Conservation (phyloP, 148 eudicot genomes). For the Polygonum maritimum region DNA sequence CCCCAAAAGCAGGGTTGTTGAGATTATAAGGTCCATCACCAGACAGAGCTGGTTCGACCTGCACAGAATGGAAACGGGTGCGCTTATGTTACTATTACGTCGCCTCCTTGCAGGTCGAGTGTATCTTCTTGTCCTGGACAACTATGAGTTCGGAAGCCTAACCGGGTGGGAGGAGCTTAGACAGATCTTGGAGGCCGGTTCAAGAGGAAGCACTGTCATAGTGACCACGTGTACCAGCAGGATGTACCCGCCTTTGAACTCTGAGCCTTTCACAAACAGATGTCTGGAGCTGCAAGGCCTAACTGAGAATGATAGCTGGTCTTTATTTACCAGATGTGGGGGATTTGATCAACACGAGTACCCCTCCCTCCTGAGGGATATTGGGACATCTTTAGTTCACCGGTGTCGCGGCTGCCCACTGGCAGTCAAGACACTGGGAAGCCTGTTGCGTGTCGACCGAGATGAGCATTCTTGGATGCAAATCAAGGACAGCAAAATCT, state of each 20-base stretch:
- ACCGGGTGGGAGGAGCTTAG: not conserved
- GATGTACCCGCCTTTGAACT: too few species aligned
- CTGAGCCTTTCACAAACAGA: too few species aligned
- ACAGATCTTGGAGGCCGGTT: not conserved
- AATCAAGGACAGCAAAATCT: not conserved
- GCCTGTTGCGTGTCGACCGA: constrained; percentile 9
- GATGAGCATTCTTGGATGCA: constrained; percentile 5
- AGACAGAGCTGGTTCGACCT: too few species aligned
- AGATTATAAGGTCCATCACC: too few species aligned
- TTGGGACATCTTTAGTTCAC: constrained; percentile 11
- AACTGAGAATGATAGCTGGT: not conserved
- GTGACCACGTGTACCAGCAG: too few species aligned
- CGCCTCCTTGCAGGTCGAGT: not conserved
- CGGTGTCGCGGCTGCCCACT: constrained; percentile 16
- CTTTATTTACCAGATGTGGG: constrained; percentile 10
- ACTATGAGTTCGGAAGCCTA: not conserved
- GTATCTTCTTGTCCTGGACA: not conserved
- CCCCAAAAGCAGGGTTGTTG: too few species aligned
- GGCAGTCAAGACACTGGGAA: constrained; percentile 22
- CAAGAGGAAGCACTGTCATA: not conserved
- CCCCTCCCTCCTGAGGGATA: not conserved
- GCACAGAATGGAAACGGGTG: too few species aligned
- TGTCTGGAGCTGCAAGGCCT: constrained; percentile 6
- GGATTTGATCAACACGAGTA: not conserved
- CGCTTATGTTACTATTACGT: too few species aligned